phyloP scores from a whole-genome alignment of 2,329 filamentous ascomycete species.

The Dothideomycetes sp. region DNA sequence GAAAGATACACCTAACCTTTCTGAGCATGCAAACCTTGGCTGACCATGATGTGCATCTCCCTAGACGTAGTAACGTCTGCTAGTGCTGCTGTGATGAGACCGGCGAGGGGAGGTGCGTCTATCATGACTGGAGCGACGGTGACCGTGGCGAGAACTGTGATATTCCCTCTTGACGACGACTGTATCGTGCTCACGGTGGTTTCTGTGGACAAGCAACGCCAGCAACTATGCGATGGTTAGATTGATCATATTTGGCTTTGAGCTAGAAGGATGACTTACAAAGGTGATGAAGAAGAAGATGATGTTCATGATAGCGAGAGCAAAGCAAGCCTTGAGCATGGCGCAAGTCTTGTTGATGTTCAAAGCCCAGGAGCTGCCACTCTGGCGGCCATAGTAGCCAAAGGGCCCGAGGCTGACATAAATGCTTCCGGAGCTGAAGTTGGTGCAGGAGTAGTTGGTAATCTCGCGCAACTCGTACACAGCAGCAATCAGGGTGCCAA shows the following conservation, averaged over 20 bases:
- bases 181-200: constrained; percentile 38
- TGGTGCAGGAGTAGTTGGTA: constrained; percentile 56
- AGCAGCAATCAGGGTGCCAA: constrained; percentile 54
- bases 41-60: too few relatives aligned
- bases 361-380: constrained; percentile 41
- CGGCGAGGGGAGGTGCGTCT: constrained; percentile 15
- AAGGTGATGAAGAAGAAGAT: constrained; percentile 16
- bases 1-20: too few relatives aligned
- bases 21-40: too few relatives aligned
- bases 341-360: constrained; percentile 67
- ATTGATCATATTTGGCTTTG: background rate
- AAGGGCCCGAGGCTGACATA: constrained; percentile 43
- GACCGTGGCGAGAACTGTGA: constrained; percentile 36
- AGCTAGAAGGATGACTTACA: constrained; percentile 10
- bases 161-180: constrained; percentile 46
- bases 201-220: constrained; percentile 49
- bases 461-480: constrained; percentile 52
- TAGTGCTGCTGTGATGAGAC: constrained; percentile 18
- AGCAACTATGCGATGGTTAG: constrained; percentile 35
- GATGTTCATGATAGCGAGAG: constrained; percentile 78
- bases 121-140: constrained; percentile 28
- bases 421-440: constrained; percentile 42
- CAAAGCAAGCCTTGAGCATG: constrained; percentile 87
- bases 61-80: constrained; percentile 24
- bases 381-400: constrained; percentile 41